Base-by-base conservation (phyloP, 345 rosid species). In the Arabidopsis suecica region DNA sequence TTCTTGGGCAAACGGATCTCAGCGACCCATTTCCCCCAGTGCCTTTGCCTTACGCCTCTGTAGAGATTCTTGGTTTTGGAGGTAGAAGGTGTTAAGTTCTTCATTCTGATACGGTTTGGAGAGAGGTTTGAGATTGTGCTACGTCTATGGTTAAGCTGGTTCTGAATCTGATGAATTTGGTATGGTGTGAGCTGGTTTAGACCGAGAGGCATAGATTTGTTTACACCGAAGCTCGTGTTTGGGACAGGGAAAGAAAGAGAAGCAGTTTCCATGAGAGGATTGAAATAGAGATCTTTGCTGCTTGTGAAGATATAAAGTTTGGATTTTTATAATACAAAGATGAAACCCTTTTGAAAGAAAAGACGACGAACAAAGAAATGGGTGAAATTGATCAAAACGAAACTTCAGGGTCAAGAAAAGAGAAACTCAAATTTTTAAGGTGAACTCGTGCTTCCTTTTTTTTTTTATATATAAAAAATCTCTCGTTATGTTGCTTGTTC, bases 1-100 rank as follows among this genome's bases (percentile, higher is more conserved):
- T 88, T 91, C 85, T 80, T 91, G 7, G 98, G 98, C 13, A 93
- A 89, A 71, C 96, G 84, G 62, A 89, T 91, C 83, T 91, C 93
- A 44, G 96, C 87, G 0, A 89, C 96, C 96, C 96, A 91, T 61
- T 91, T 91, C 50, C 97, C 96, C 96, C 96, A 89, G 56, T 91
- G 96, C 56, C 97, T 76, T 83, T 91, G 93, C 72, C 97, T 89
- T 63, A 91, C 93, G 50, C 97, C 97, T 69, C 86, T 67, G 66
- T 88, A 89, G 0, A 91, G 90, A 54, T 89, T 89, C 18, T 86
- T 65, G 32, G 88, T 65, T 72, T 34, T 59, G 37, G 16, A 58
- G 47, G 56, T 58, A 45, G 74, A 14, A 20, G 57, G 5, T 45
- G 65, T 45, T 1, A 47, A 4, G 9, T 74, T 82, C 72, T 86